Evolutionary conservation across 257 asterid genomes (phyloP), one percentile per base, ranked within the genome.

Genomic region (Lavandula angustifolia): DNA sequence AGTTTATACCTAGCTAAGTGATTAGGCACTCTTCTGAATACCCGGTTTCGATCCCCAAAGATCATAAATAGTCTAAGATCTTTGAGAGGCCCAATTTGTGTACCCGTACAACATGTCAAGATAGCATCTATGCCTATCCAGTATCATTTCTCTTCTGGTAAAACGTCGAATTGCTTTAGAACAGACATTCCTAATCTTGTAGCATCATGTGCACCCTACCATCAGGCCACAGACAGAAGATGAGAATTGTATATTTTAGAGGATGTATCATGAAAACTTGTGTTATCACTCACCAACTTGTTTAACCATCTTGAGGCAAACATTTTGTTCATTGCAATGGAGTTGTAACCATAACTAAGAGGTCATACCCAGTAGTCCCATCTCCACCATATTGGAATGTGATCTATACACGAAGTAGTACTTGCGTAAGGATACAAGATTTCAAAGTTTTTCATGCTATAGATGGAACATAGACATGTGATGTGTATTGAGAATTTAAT

Each of bases 301-400:
- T 76, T 41, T 85, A 72, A 58, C 94, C 94, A 86, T 62, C 94
- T 73, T 40, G 88, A 74, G 56, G 94, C 81, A 38, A 75, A 76
- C 88, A 83, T 69, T 66, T 86, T 88, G 44, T 86, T 86, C 29
- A 81, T 83, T 5, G 83, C 51, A 44, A 86, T 7, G 6, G 88
- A 84, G 11, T 78, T 86, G 81, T 76, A 83, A 12, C 71, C 79
- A 8, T 86, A 86, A 42, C 79, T 70, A 34, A 86, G 70, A 38
- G 94, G 94, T 33, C 86, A 86, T 55, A 81, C 12, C 94, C 94
- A 86, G 67, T 76, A 80, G 1, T 77, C 90, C 94, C 94, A 86
- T 22, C 78, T 69, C 94, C 88, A 86, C 94, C 94, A 86, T 35
- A 61, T 74, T 6, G 90, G 94, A 56, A 86, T 79, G 58, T 70